A percentile compares a stretch with the other conserved stretches of the same genome.
Conservation (phyloP, 768 basidiomycete genomes). For the Russula earlei region DNA sequence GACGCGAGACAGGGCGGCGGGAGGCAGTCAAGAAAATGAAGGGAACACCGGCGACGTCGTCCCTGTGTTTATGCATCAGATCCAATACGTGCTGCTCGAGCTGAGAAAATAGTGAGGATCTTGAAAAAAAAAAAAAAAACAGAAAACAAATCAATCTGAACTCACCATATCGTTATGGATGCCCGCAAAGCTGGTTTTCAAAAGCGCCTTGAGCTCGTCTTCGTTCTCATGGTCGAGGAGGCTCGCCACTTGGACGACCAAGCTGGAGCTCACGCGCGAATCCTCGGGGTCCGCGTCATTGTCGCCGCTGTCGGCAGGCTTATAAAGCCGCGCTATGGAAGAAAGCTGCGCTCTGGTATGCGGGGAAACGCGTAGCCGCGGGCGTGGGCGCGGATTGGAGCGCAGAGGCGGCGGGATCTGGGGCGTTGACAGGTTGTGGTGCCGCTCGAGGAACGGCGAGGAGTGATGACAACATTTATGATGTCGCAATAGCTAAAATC, state of each 20-base stretch:
- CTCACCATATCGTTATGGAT: conserved; percentile 64
- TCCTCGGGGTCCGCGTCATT: conserved; percentile 47
- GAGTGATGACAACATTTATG: conserved; percentile 19
- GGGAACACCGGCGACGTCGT: conserved; percentile 74
- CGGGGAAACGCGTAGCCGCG: conserved; percentile 46
- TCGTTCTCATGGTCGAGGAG: conserved; percentile 77
- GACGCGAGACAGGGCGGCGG: conserved; percentile 67
- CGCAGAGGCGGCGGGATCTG: conserved; percentile 12
- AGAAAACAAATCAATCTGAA: background rate
- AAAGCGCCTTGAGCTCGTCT: conserved; percentile 69
- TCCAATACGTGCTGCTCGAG: conserved; percentile 86
- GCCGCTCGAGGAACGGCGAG: conserved; percentile 16
- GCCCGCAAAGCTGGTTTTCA: conserved; percentile 53
- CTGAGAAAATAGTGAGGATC: conserved; percentile 29
- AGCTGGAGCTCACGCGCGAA: conserved; percentile 43
- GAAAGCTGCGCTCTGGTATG: conserved; percentile 78
- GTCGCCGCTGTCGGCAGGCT: conserved; percentile 48
- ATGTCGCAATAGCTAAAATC: conserved; percentile 15
- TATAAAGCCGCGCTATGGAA: conserved; percentile 64
- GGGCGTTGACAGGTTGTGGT: conserved; percentile 14
- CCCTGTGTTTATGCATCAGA: conserved; percentile 91
- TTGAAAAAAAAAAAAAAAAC: too few relatives aligned
- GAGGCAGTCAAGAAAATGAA: conserved; percentile 78
- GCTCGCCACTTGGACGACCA: conserved; percentile 64
- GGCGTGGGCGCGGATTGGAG: conserved; percentile 3